These are phyloP conservation scores for Pezicula neosporulosa DNA, from an alignment of 2,329 filamentous ascomycete species.

Conservation along the genomic window DNA sequence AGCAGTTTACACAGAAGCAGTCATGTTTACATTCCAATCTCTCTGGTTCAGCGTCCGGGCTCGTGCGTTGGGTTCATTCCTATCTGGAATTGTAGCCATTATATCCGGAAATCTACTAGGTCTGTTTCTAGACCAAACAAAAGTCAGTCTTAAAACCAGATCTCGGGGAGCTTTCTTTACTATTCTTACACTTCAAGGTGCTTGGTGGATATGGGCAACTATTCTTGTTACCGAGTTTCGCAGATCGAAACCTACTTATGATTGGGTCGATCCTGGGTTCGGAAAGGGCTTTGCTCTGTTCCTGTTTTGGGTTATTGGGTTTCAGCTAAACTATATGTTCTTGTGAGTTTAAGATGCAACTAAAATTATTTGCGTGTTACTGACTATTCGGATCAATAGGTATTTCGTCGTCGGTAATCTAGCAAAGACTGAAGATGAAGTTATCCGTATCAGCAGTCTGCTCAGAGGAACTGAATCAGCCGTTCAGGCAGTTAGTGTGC, in stretches of 20 bases:
- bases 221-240: constrained; percentile 60
- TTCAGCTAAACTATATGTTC: constrained; percentile 73
- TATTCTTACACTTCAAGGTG: constrained; percentile 50
- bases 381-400: constrained; percentile 27
- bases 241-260: constrained; percentile 54
- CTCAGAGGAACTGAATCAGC: constrained; percentile 69
- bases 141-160: constrained; percentile 18
- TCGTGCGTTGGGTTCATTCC: constrained; percentile 66
- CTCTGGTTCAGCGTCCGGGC: constrained; percentile 69
- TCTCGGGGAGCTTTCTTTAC: constrained; percentile 20
- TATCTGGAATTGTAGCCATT: constrained; percentile 65
- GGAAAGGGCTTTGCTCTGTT: constrained; percentile 65
- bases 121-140: constrained; percentile 19
- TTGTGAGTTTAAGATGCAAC: constrained; percentile 53
- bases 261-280: constrained; percentile 63
- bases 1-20: constrained; percentile 67
- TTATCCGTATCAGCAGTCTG: constrained; percentile 65
- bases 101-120: constrained; percentile 64
- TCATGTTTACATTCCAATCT: constrained; percentile 67
- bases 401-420: constrained; percentile 71
- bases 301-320: constrained; percentile 62
- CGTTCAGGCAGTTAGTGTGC: constrained; percentile 64
- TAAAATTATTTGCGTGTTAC: too few relatives aligned
- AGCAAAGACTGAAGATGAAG: constrained; percentile 56
- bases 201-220: constrained; percentile 71